Evolutionary conservation across 352 stramenopile genomes (phyloP), one percentile per base, ranked within the genome.

Genomic region (Globisporangium abappressorium): DNA sequence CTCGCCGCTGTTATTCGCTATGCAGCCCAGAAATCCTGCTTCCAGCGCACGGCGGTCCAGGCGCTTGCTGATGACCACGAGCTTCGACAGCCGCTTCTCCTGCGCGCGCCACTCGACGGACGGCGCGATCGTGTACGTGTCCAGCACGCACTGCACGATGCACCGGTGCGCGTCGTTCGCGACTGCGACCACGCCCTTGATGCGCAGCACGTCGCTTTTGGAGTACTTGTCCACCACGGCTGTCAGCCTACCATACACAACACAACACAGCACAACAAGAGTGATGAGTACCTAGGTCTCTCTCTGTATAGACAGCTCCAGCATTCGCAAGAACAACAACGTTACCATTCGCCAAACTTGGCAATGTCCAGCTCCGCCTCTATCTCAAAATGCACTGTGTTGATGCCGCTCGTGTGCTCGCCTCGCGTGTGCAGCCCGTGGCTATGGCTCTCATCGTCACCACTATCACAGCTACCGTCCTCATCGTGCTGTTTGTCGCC

Each of bases 91-190:
- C 6, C 76, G 77, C 57, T 70, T 59, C 59, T 89, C 79, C 15
- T 56, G 43, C 12, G 43, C 20, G n/a, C 71, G 56, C 77, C 80
- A 89, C 0, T 65, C 54, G 8, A 69, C 51, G 20, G 81, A 78
- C 47, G 81, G 85, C 2, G 85, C 81, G 54, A 91, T 88, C 51
- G 82, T 93, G 63, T 90, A 93, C 54, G 82, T 93, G 64, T 93
- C 85, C 26, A 91, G 61, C 15, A 91, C 82, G 47, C 85, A 81
- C 58, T 93, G 85, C 0, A 93, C 72, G 33, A 93, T 73, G 54
- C 85, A 93, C 8, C 77, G 74, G 5, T 68, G 74, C 26, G 74
- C 66, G 38, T 85, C 79, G n/a, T 74, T 73, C 26, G 74, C 60
- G 30, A 91, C 66, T 0, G 82, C 75, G 1, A 92, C 62, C 28